These are phyloP conservation scores for Talaromyces verruculosus DNA, from an alignment of 2,329 filamentous ascomycete genomes.

Conservation along the genomic window DNA sequence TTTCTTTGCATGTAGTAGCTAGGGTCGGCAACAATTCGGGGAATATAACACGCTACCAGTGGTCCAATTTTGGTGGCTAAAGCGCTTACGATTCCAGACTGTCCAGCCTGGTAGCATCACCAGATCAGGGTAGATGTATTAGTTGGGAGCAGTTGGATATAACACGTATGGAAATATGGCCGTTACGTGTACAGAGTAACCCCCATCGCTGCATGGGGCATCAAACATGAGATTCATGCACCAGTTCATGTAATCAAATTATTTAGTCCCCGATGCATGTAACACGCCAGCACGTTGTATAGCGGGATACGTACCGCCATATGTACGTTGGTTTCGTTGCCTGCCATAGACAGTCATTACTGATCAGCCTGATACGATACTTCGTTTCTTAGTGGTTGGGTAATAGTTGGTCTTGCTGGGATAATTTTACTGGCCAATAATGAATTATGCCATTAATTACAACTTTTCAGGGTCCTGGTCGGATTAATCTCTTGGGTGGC, in stretches of 20 bases:
- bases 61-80: not conserved
- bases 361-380: no score
- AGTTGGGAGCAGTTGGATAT: not conserved
- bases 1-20: not conserved
- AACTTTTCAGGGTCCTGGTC: not conserved
- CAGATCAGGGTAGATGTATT: no score
- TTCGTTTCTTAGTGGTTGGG: no score
- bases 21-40: not conserved
- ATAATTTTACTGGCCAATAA: not conserved
- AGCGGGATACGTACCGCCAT: no score
- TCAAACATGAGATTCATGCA: not conserved
- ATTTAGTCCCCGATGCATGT: not conserved
- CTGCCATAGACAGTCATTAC: no score
- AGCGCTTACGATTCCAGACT: not conserved
- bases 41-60: not conserved
- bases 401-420: not conserved
- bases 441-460: not conserved
- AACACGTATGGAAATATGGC: not conserved
- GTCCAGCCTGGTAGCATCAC: not conserved
- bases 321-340: no score
- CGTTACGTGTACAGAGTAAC: not conserved
- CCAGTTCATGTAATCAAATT: not conserved
- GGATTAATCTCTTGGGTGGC: not conserved
- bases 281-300: not conserved
- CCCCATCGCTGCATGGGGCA: not conserved